phyloP scores from a whole-genome alignment of 306 rosid species.

The Canavalia gladiata region DNA sequence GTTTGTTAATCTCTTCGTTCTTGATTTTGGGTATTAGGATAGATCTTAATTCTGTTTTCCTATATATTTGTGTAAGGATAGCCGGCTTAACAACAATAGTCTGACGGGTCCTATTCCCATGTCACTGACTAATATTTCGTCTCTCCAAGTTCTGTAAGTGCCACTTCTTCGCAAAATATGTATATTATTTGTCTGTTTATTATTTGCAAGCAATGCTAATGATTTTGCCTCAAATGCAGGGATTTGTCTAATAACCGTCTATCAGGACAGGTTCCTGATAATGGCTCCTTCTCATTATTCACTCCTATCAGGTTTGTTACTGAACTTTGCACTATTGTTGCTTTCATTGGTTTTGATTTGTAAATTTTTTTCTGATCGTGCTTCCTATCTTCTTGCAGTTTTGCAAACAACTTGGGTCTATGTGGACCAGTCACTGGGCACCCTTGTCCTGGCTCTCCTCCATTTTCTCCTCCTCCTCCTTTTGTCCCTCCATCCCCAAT shows the following conservation, averaged over 20 bases:
- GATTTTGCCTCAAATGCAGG: slow-evolving; percentile 54
- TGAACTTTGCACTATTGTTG: slow-evolving; percentile 34
- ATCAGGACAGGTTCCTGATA: slow-evolving; percentile 94
- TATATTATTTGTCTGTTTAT: slow-evolving; percentile 17
- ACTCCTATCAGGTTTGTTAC: slow-evolving; percentile 89
- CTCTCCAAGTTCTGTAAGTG: slow-evolving; percentile 99
- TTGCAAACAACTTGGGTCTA: slow-evolving; percentile 88
- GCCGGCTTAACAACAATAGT: slow-evolving; percentile 99
- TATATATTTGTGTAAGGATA: slow-evolving; percentile 71
- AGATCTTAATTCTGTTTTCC: slow-evolving; percentile 54
- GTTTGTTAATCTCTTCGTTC: slow-evolving; percentile 18
- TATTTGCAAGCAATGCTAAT: slow-evolving; percentile 32
- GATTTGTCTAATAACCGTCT: slow-evolving; percentile 93
- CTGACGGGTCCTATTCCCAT: slow-evolving; percentile 89
- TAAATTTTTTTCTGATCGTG: slow-evolving; percentile 32
- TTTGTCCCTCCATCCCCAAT: slow-evolving; percentile 94
- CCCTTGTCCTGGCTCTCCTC: slow-evolving; percentile 99
- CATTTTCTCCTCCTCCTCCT: slow-evolving; percentile 99
- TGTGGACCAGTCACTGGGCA: slow-evolving; percentile 99
- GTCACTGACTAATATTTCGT: slow-evolving; percentile 89
- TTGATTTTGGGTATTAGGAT: slow-evolving; percentile 19
- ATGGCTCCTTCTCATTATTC: slow-evolving; percentile 96
- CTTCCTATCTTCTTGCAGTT: slow-evolving; percentile 66
- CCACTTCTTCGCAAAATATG: slow-evolving; percentile 35
- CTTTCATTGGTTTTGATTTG: slow-evolving; percentile 35